phyloP scores from a whole-genome alignment of 2,329 filamentous ascomycete genomes.

The Lasiodiplodia sp. region DNA sequence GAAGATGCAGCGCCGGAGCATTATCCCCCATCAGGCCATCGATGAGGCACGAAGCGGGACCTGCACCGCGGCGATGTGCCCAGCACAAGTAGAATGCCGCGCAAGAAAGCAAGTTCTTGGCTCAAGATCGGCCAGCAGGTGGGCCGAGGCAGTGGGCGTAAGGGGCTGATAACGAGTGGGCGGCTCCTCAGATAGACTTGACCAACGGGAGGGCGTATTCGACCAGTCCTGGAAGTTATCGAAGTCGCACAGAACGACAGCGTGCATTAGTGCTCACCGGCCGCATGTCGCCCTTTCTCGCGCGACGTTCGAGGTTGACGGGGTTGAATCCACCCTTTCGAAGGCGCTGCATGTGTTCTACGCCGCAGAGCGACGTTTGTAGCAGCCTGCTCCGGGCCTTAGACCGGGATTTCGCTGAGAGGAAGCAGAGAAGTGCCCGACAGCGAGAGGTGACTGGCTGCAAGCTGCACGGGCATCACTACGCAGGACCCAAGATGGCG shows the following conservation, averaged over 20 bases:
- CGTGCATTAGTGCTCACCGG: conserved; percentile 27
- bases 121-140: background rate
- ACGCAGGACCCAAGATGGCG: background rate
- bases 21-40: background rate
- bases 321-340: background rate
- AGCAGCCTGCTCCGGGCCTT: conserved; percentile 11
- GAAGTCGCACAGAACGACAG: background rate
- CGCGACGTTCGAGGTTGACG: conserved; percentile 22
- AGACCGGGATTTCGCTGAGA: background rate
- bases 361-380: conserved; percentile 8
- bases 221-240: background rate
- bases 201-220: background rate
- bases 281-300: conserved; percentile 28
- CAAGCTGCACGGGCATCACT: background rate
- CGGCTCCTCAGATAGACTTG: background rate
- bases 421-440: background rate
- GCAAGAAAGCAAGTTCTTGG: background rate
- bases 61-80: background rate
- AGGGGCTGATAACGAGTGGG: background rate
- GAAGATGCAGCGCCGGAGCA: background rate
- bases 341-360: conserved; percentile 1
- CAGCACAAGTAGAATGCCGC: background rate
- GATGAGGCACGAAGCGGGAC: background rate
- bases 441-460: background rate
- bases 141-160: background rate